Percentiles rank a stretch among this genome's conserved stretches.
These are phyloP conservation scores for Pisolithus orientalis DNA, from an alignment of 768 basidiomycete species.

Conservation along the genomic window DNA sequence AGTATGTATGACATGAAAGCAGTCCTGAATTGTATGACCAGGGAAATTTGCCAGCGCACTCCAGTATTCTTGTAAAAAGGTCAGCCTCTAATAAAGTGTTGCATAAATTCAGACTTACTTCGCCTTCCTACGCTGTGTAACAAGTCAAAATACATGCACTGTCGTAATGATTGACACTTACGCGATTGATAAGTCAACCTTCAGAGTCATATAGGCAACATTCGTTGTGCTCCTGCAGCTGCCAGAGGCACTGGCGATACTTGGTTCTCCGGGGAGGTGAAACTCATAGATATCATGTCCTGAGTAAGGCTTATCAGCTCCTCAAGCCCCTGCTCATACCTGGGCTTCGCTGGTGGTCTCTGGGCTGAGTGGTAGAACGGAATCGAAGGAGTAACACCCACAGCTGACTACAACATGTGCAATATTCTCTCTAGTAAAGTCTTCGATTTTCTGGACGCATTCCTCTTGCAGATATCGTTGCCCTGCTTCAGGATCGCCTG, in stretches of 20 bases:
- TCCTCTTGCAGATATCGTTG: not conserved
- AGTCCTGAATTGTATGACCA: constrained; percentile 3
- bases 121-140: not conserved
- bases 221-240: constrained; percentile 1
- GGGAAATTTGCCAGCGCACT: constrained; percentile 7
- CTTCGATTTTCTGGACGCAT: not conserved
- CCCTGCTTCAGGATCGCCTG: not conserved
- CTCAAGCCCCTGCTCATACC: not conserved
- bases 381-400: not conserved
- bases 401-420: not conserved
- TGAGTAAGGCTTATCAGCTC: not conserved
- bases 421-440: not conserved
- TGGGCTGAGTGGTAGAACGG: too few species aligned
- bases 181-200: not conserved
- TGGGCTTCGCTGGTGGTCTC: not conserved
- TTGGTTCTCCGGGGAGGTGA: not conserved
- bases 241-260: not conserved
- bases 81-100: too few species aligned
- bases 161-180: not conserved
- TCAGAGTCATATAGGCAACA: not conserved
- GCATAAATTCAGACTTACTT: too few species aligned
- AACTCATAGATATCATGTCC: not conserved
- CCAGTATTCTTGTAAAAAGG: constrained; percentile 16
- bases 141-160: not conserved
- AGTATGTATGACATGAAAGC: constrained; percentile 11